Conservation (phyloP, 2,329 filamentous ascomycete species). For the Ophiostoma ips region DNA sequence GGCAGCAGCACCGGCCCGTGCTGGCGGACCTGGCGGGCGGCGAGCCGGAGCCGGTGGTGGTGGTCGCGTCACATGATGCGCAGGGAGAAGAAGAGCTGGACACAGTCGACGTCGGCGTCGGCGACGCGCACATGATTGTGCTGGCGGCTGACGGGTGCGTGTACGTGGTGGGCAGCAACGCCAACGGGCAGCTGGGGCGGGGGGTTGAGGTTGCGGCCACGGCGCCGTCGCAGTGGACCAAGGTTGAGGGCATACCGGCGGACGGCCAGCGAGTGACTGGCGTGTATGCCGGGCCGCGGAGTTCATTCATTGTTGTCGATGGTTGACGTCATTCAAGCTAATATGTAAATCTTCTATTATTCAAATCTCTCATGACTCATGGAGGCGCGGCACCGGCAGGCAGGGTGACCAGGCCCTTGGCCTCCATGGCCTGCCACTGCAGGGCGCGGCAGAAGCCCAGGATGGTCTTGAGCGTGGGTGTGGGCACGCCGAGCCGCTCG, state of each 20-base stretch:
- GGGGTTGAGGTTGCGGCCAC: constrained; percentile 5
- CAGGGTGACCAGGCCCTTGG: constrained; percentile 23
- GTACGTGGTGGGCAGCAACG: constrained; percentile 42
- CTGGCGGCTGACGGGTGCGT: constrained; percentile 35
- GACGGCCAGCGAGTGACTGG: constrained; percentile 21
- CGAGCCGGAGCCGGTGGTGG: constrained; percentile 30
- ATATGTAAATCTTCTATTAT: no score
- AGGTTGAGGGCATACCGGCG: constrained; percentile 19
- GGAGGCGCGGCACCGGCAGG: background rate
- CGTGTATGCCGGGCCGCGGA: constrained; percentile 34
- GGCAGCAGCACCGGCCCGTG: constrained; percentile 3
- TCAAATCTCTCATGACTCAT: no score
- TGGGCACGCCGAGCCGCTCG: constrained; percentile 30
- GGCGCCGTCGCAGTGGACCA: constrained; percentile 20
- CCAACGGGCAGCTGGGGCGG: constrained; percentile 45
- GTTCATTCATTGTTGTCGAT: constrained; percentile 32
- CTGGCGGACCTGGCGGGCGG: constrained; percentile 15
- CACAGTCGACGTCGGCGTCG: constrained; percentile 42
- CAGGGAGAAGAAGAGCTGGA: constrained; percentile 34
- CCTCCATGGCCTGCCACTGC: constrained; percentile 33
- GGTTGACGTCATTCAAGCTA: no score
- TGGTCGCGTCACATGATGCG: constrained; percentile 33
- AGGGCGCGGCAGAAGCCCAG: constrained; percentile 34
- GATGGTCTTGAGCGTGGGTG: constrained; percentile 34
- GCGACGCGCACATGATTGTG: constrained; percentile 43